Percentiles rank a stretch among this genome's conserved stretches.
phyloP scores from a whole-genome alignment of 1,284 basidiomycete species.

The Leccinum pachyderme region DNA sequence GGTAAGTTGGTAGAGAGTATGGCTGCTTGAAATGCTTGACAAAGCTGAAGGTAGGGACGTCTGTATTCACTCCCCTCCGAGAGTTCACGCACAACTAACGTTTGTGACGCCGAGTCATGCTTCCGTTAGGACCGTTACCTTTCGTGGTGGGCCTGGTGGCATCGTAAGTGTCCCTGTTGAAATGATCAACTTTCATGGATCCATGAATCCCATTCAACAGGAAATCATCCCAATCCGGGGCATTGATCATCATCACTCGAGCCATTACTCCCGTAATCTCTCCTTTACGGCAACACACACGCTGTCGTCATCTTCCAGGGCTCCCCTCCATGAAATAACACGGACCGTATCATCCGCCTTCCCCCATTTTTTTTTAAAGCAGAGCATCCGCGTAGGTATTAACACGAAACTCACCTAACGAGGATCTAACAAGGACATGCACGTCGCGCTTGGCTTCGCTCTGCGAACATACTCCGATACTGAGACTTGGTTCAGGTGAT shows the following conservation, averaged over 20 bases:
- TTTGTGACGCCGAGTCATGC: constrained; percentile 67
- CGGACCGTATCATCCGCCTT: constrained; percentile 54
- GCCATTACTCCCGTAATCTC: constrained; percentile 51
- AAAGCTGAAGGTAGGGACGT: too few relatives aligned
- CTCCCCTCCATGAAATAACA: constrained; percentile 44
- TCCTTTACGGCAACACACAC: constrained; percentile 57
- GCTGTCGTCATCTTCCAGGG: constrained; percentile 35
- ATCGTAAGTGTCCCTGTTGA: constrained; percentile 58
- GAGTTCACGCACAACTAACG: constrained; percentile 34
- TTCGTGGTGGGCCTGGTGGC: too few relatives aligned
- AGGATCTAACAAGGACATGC: constrained; percentile 2
- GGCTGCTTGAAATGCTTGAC: too few relatives aligned
- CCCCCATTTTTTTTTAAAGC: constrained; percentile 36
- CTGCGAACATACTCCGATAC: constrained; percentile 48
- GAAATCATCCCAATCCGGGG: constrained; percentile 60
- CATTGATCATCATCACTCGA: constrained; percentile 66
- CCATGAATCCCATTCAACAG: background rate
- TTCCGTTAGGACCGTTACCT: too few relatives aligned
- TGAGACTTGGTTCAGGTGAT: constrained; percentile 74
- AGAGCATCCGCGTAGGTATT: background rate
- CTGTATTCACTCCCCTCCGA: constrained; percentile 11
- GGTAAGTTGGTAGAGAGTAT: too few relatives aligned
- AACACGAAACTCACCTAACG: constrained; percentile 3
- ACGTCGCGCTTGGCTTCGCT: constrained; percentile 35
- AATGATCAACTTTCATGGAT: too few relatives aligned